Evolutionary conservation across 108 stramenopile genomes (phyloP).

Genomic region (Fragilariopsis cylindrus): DNA sequence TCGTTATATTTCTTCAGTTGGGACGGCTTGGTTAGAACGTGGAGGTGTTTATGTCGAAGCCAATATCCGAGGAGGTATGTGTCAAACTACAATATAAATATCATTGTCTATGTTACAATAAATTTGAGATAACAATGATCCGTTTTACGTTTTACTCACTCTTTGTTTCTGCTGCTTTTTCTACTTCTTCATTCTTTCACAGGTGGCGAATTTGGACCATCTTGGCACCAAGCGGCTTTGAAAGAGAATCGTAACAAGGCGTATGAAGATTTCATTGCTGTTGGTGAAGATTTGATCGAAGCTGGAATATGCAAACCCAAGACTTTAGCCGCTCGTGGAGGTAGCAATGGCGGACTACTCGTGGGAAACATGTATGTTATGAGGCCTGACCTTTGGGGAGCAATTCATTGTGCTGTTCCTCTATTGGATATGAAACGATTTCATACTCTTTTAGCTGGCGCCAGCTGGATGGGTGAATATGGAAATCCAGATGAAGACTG

Average conservation of each 20-base stretch:
- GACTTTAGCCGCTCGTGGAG: constrained; percentile 92
- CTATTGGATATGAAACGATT: constrained; percentile 95
- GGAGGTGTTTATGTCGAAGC: constrained; percentile 94
- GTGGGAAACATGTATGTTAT: constrained; percentile 90
- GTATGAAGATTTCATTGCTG: constrained; percentile 96
- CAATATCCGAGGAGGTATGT: constrained; percentile 88
- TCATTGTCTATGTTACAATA: no score
- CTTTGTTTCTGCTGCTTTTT: no score
- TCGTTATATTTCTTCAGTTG: constrained; percentile 73
- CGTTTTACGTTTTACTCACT: no score
- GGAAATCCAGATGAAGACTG: constrained; percentile 96
- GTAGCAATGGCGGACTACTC: constrained; percentile 96
- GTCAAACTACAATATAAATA: no score
- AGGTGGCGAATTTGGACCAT: constrained; percentile 88
- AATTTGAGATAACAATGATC: no score
- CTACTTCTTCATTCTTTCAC: no score
- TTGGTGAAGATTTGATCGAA: constrained; percentile 82
- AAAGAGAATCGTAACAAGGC: constrained; percentile 86
- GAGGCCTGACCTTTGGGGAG: constrained; percentile 93
- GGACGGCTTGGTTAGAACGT: constrained; percentile 86
- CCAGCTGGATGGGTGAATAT: constrained; percentile 98
- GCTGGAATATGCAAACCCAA: constrained; percentile 71
- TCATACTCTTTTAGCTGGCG: constrained; percentile 80
- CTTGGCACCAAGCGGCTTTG: constrained; percentile 91
- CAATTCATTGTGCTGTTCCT: constrained; percentile 94